phyloP scores from a whole-genome alignment of 768 basidiomycete genomes.

The Kwoniella botswanensis region DNA sequence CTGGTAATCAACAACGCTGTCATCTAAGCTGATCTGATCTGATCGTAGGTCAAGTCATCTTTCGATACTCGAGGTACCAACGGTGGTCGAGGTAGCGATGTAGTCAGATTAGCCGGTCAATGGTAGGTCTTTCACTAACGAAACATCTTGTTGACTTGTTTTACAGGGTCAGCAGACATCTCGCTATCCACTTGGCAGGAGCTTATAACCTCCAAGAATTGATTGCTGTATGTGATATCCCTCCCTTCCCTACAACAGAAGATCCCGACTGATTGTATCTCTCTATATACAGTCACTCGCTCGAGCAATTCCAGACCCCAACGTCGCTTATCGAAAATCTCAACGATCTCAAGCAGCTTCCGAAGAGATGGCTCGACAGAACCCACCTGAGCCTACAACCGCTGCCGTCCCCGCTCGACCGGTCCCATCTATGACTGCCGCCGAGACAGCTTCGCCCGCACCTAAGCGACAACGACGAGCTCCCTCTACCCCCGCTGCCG shows the following conservation, averaged over 20 bases:
- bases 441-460: conserved; percentile 52
- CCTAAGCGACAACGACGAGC: conserved; percentile 58
- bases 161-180: conserved; percentile 56
- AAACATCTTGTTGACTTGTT: conserved; percentile 9
- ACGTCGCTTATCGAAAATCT: conserved; percentile 76
- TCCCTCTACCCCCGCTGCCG: conserved; percentile 56
- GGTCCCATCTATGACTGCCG: conserved; percentile 43
- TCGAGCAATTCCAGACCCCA: conserved; percentile 76
- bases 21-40: not conserved
- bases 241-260: not conserved
- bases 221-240: conserved; percentile 48
- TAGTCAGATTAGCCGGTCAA: conserved; percentile 82
- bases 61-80: conserved; percentile 81
- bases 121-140: conserved; percentile 62
- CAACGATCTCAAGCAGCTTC: conserved; percentile 57
- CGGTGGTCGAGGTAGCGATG: conserved; percentile 66
- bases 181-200: conserved; percentile 72
- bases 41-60: conserved; percentile 65
- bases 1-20: not conserved
- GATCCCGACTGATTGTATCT: too few relatives aligned
- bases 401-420: conserved; percentile 49
- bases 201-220: conserved; percentile 67
- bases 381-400: conserved; percentile 44
- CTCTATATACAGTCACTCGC: conserved; percentile 63
- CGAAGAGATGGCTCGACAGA: conserved; percentile 42